Percentiles rank a stretch among this genome's conserved stretches.
Evolutionary conservation across 2,329 filamentous ascomycete species (phyloP).

Genomic region (Diaporthe longicolla): DNA sequence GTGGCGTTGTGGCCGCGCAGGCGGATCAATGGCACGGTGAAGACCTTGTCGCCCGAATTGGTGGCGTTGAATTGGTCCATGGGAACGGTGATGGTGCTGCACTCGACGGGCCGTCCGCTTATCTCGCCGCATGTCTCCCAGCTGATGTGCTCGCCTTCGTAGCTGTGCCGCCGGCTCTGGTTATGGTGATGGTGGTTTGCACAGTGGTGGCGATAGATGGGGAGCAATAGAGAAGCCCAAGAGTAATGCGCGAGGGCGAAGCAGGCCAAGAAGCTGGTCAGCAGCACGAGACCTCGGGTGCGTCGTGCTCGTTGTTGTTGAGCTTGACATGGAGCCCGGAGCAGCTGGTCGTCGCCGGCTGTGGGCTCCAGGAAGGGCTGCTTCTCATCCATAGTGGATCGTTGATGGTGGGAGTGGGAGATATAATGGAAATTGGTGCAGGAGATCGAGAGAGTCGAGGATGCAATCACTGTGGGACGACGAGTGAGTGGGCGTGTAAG

Average conservation of each 20-base stretch:
- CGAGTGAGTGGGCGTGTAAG: neutral
- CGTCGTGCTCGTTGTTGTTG: neutral
- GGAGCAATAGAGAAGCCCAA: neutral
- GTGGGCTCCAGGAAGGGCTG: constrained; percentile 31
- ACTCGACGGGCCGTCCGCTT: constrained; percentile 56
- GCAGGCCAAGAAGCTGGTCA: constrained; percentile 23
- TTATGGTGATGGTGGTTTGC: neutral
- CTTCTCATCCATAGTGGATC: constrained; percentile 37
- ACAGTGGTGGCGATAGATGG: neutral
- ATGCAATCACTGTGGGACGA: too few relatives aligned
- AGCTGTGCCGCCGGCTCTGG: constrained; percentile 33
- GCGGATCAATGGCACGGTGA: constrained; percentile 61
- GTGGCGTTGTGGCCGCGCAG: constrained; percentile 59
- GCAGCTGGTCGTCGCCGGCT: constrained; percentile 7
- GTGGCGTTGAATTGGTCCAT: constrained; percentile 60
- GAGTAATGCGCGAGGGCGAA: constrained; percentile 17
- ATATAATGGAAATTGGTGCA: neutral
- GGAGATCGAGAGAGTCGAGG: neutral
- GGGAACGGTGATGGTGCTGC: constrained; percentile 59
- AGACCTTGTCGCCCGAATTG: constrained; percentile 54
- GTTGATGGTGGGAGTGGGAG: neutral
- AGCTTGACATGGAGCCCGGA: neutral
- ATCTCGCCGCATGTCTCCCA: constrained; percentile 58
- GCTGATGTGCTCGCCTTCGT: constrained; percentile 54
- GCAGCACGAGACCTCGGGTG: constrained; percentile 13